Evolutionary conservation across 805 yeast genomes (phyloP).

Genomic region (Hanseniaspora valbyensis): DNA sequence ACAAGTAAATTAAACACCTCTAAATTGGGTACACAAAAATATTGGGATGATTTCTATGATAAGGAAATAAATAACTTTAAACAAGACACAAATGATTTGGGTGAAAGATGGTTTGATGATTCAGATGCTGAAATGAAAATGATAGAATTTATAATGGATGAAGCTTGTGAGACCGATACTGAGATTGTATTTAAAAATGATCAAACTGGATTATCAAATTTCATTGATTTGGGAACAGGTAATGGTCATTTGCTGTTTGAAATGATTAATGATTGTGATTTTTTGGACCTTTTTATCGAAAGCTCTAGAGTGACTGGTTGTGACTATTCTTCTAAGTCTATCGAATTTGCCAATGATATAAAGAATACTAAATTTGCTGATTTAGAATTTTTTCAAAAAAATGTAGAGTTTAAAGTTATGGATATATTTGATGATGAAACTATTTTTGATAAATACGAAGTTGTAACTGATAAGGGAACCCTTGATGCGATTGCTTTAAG

Average conservation of each 20-base stretch:
- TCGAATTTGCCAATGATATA: conserved; percentile 58
- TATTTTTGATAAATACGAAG: conserved; percentile 42
- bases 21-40: conserved; percentile 73
- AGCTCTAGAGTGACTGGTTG: conserved; percentile 56
- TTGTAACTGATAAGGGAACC: conserved; percentile 89
- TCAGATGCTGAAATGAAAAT: conserved; percentile 83
- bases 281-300: not conserved
- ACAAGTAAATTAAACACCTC: conserved; percentile 54
- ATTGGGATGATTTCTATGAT: conserved; percentile 84
- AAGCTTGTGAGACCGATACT: conserved; percentile 29
- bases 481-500: conserved; percentile 91
- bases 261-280: conserved; percentile 50
- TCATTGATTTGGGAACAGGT: conserved; percentile 89
- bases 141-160: conserved; percentile 55
- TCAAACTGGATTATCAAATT: conserved; percentile 20
- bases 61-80: conserved; percentile 61
- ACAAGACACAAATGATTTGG: conserved; percentile 70
- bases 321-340: conserved; percentile 78
- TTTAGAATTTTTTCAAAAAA: conserved; percentile 20
- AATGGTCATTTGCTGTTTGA: conserved; percentile 82
- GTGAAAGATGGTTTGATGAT: conserved; percentile 95
- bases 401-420: conserved; percentile 47
- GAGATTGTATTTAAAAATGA: conserved; percentile 27
- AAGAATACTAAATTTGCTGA: conserved; percentile 33
- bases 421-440: conserved; percentile 45